Base-by-base conservation (phyloP, 495 filamentous ascomycete genomes). In the Pyrenula aspistea region DNA sequence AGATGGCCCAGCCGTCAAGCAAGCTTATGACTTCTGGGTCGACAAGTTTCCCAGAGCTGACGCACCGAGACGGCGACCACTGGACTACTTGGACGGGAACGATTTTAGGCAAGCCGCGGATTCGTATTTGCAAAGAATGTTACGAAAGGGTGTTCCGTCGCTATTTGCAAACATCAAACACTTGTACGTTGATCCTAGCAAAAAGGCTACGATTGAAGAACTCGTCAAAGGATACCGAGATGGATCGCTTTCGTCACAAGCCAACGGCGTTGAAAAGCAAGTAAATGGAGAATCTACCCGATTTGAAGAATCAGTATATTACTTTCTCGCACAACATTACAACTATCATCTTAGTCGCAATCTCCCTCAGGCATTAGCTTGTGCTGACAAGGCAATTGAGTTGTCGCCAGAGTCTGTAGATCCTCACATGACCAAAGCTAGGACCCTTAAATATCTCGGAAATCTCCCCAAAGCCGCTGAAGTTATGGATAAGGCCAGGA, bases 291-390 rank as follows among this genome's bases (percentile, higher is more conserved):
- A 83, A 60, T 66, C 72, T 53, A 73, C 65, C 12, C 67, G 75
- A 22, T 92, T 91, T 63, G 75, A 84, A 53, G 76, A 87, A 4
- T 88, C 91, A 11, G 85, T 85, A 2, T 81, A 87, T 49, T 96
- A 93, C 65, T 99, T 94, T 75, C 82, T 99, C 54, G 89, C 89
- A 2, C 94, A 97, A 63, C 93, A 99, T 69, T 96, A 95, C 74
- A 91, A 95, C 69, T 96, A 95, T 65, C 77, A 88, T 68, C 77
- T 89, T 55, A 95, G 87, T 63, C 88, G 91, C 42, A 80, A 96
- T 67, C 75, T 95, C 24, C 58, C 78, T 23, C 92, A 91, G 69
- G 91, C 94, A 10, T 77, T 86, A 69, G 78, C 88, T 58, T 85
- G 83, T 59, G 86, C 95, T 52, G 85, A 95, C n/a, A 83, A 85